A percentile compares a stretch with the other conserved stretches of the same genome.
Conservation (phyloP, 768 basidiomycete species). For the Ramaria sp. region DNA sequence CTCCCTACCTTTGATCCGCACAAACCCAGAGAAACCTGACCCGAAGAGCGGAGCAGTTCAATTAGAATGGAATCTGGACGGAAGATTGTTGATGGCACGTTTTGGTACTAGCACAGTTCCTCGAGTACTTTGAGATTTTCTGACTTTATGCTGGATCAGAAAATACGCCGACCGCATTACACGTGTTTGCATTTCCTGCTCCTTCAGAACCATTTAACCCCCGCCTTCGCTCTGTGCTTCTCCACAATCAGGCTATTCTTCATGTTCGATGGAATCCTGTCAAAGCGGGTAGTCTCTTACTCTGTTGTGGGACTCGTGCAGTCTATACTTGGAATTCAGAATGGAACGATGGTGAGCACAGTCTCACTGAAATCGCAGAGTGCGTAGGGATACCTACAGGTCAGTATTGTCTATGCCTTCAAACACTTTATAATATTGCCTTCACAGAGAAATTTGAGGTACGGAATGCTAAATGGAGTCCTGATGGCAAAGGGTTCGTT, state of each 20-base stretch:
- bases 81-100: slow-evolving; percentile 60
- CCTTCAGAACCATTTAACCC: slow-evolving; percentile 47
- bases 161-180: slow-evolving; percentile 46
- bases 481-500: slow-evolving; percentile 75
- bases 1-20: slow-evolving; percentile 35
- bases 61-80: slow-evolving; percentile 74
- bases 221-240: slow-evolving; percentile 50
- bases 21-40: slow-evolving; percentile 49
- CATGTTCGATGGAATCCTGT: slow-evolving; percentile 76
- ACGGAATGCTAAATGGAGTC: slow-evolving; percentile 65
- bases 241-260: slow-evolving; percentile 52
- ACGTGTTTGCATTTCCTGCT: slow-evolving; percentile 65
- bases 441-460: slow-evolving; percentile 57
- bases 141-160: slow-evolving; percentile 31
- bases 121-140: not conserved
- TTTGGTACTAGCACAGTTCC: slow-evolving; percentile 41
- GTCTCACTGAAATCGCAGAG: slow-evolving; percentile 68
- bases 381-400: slow-evolving; percentile 85
- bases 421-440: not conserved
- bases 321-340: slow-evolving; percentile 79
- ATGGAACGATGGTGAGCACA: slow-evolving; percentile 33
- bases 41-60: slow-evolving; percentile 61
- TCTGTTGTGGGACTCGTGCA: slow-evolving; percentile 58
- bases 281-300: slow-evolving; percentile 56
- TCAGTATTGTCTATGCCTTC: slow-evolving; percentile 29